A percentile compares a stretch with the other conserved stretches of the same genome.
These are phyloP conservation scores for Leccinellum albellum DNA, from an alignment of 768 basidiomycete species.

Conservation along the genomic window DNA sequence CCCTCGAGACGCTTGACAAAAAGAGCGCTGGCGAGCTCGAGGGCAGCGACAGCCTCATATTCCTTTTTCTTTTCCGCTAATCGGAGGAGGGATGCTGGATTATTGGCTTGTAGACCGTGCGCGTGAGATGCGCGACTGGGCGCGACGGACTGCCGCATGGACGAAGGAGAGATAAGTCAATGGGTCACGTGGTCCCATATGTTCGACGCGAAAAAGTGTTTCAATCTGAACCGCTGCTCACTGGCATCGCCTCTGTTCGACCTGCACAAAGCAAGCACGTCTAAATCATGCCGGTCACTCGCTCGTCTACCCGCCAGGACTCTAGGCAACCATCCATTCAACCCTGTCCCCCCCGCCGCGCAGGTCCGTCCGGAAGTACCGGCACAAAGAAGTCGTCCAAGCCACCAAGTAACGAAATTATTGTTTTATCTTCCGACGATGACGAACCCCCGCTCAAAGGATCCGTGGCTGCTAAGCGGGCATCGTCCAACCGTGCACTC, in stretches of 20 bases:
- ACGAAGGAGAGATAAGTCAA: neutral
- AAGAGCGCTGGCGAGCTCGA: constrained; percentile 59
- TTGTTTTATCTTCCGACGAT: constrained; percentile 34
- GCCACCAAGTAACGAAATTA: constrained; percentile 23
- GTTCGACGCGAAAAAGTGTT: constrained; percentile 10
- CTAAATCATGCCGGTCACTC: constrained; percentile 28
- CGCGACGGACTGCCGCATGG: constrained; percentile 56
- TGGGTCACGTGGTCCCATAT: constrained; percentile 12
- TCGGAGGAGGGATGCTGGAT: constrained; percentile 50
- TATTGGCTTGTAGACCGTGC: constrained; percentile 37
- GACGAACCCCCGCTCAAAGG: constrained; percentile 24
- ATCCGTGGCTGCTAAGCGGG: constrained; percentile 10
- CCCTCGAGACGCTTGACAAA: constrained; percentile 67
- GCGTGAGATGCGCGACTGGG: constrained; percentile 50
- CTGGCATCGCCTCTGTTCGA: too few relatives aligned
- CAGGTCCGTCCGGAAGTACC: constrained; percentile 5
- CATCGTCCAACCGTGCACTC: neutral
- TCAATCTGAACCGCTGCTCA: neutral
- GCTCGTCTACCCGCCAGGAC: constrained; percentile 22
- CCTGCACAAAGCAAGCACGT: neutral
- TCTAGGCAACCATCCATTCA: constrained; percentile 1
- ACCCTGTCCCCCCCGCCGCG: constrained; percentile 7
- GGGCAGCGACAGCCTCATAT: constrained; percentile 67
- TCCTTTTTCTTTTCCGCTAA: constrained; percentile 80
- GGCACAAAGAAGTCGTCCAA: constrained; percentile 15